Evolutionary conservation across 129 eudicot genomes (phyloP), one percentile per base, ranked within the genome.

Genomic region (Chrysanthemum makinoi): DNA sequence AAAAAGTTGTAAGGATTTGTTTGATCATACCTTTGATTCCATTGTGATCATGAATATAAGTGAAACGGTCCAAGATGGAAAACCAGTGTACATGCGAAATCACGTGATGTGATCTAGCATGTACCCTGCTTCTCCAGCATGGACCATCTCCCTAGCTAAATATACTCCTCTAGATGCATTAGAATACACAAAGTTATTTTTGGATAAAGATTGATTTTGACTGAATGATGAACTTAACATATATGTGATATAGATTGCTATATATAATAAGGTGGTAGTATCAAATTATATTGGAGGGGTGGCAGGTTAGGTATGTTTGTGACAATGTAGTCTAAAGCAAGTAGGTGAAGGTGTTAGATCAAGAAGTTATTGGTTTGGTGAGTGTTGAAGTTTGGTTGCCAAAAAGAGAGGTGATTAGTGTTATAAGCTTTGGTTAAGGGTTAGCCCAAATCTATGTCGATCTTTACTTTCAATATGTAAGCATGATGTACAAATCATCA

Each of bases 41-140:
- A 43, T 43, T 6, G n/a, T 4, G 7, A 43, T 66, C 52, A n/a
- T 26, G 62, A 66, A 56, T 57, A 3, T 17, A 65, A 78, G 49
- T 72, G 79, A 83, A 60, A 72, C 61, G 73, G 68, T 55, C 61
- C 78, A 80, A 80, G 84, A 62, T 85, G 95, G 86, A 82, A 90
- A 75, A 75, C 18, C 56, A 46, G 83, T 33, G 81, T 81, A 83
- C 79, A 73, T 19, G 88, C 88, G 12, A 30, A 72, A 77, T 75
- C 65, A 65, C 28, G 19, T 20, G 56, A 48, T 11, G 1, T 60
- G 72, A 86, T 74, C 66, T 72, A 74, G 96, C 96, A 89, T 80
- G 91, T 89, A 79, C 87, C 94, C 89, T 87, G 94, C 89, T 87
- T 84, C 94, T 87, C 94, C 94, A 84, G 24, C 94, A 76, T 77